These are phyloP conservation scores for Caryopteris hybrid DNA, from an alignment of 305 asterid genomes.

Conservation along the genomic window DNA sequence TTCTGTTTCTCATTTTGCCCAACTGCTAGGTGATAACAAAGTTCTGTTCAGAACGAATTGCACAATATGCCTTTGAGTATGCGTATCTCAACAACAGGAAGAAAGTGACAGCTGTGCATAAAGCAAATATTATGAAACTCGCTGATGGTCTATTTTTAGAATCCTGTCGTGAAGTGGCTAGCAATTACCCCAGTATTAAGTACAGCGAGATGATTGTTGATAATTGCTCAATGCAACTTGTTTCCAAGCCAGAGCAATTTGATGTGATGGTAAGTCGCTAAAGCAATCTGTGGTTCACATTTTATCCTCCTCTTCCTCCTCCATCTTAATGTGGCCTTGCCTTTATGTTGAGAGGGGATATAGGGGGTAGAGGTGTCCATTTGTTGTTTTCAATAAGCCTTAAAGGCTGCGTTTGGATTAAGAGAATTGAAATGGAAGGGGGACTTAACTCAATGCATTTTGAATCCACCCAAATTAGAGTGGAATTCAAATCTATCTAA, in stretches of 20 bases:
- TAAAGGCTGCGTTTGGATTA: not conserved
- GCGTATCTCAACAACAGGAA: conserved; percentile 96
- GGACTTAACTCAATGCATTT: too few relatives aligned
- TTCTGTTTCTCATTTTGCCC: conserved; percentile 29
- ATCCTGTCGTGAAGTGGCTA: conserved; percentile 93
- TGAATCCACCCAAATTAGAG: too few relatives aligned
- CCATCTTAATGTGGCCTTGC: not conserved
- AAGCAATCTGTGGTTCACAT: not conserved
- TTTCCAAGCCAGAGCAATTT: conserved; percentile 97
- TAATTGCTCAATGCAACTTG: conserved; percentile 99
- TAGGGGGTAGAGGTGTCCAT: not conserved
- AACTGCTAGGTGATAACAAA: conserved; percentile 85
- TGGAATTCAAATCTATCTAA: too few relatives aligned
- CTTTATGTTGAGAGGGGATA: not conserved
- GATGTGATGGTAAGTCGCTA: conserved; percentile 80
- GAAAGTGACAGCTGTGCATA: conserved; percentile 96
- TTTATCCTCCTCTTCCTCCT: not conserved
- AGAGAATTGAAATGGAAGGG: not conserved
- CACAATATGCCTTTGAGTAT: conserved; percentile 95
- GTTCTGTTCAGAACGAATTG: conserved; percentile 96
- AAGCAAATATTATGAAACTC: conserved; percentile 98
- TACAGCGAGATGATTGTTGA: conserved; percentile 95
- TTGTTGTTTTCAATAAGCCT: not conserved
- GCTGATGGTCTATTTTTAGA: conserved; percentile 96
- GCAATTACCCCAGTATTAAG: conserved; percentile 81